phyloP scores from a whole-genome alignment of 192 early-diverging fungal species.

The Allomyces macrogynus region DNA sequence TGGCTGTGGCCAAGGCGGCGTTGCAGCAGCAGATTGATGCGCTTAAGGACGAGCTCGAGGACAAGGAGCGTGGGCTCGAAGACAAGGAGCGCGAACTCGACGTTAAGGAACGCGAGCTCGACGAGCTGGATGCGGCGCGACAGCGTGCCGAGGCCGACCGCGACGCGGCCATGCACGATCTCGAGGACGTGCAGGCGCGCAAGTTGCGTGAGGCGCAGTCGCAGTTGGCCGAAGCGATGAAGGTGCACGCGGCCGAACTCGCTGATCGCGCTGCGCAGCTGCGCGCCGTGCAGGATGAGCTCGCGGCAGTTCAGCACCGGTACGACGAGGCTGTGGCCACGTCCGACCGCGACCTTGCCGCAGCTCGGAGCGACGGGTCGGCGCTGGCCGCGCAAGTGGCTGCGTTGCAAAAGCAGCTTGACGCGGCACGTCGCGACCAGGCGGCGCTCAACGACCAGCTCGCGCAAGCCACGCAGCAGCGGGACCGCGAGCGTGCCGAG shows the following conservation, averaged over 20 bases:
- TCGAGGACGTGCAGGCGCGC: conserved; percentile 1
- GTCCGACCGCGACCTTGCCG: not conserved
- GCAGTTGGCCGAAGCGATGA: not conserved
- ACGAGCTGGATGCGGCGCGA: not conserved
- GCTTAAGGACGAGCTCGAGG: conserved; percentile 6
- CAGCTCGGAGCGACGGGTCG: not conserved
- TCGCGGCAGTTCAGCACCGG: not conserved
- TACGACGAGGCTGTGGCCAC: not conserved
- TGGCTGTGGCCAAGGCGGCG: conserved; percentile 1
- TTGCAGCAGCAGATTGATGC: conserved; percentile 6
- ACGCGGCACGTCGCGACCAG: not conserved
- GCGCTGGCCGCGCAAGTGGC: not conserved
- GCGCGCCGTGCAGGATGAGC: not conserved
- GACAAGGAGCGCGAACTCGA: conserved; percentile 12
- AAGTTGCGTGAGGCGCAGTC: not conserved
- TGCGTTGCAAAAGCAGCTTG: not conserved
- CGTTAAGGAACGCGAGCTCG: conserved; percentile 13
- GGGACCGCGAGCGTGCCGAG: not conserved
- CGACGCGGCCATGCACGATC: not conserved
- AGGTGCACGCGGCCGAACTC: not conserved
- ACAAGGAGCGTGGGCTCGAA: conserved; percentile 6
- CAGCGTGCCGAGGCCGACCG: not conserved
- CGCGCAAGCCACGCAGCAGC: not conserved
- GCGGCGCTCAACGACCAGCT: not conserved
- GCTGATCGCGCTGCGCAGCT: not conserved